Percentiles rank a stretch among this genome's conserved stretches.
Evolutionary conservation across 805 yeast species (phyloP).

Genomic region (Hanseniaspora hatyaiensis): DNA sequence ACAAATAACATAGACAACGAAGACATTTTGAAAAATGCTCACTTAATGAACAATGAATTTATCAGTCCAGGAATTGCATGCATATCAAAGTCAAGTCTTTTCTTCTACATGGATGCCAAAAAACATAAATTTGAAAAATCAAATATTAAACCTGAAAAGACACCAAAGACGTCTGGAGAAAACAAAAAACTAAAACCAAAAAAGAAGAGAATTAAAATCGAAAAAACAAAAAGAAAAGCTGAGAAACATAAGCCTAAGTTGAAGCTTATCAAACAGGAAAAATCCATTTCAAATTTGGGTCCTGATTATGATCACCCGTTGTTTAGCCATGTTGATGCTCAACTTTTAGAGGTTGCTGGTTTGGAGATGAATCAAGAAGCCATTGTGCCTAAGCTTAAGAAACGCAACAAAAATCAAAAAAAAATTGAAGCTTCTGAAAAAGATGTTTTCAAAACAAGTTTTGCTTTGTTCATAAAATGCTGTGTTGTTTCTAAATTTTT

Average conservation of each 20-base stretch:
- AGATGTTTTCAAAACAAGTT: conserved; percentile 28
- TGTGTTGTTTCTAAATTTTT: conserved; percentile 60
- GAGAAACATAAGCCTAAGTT: neutral
- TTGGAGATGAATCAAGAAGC: too few relatives aligned
- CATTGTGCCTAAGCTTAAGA: too few relatives aligned
- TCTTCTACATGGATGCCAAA: neutral
- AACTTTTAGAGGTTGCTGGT: neutral
- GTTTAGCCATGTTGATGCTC: conserved; percentile 1
- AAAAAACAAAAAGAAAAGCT: too few relatives aligned
- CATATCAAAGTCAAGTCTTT: neutral
- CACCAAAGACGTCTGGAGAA: neutral
- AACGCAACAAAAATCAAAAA: too few relatives aligned
- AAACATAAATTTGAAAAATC: conserved; percentile 18
- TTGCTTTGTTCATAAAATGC: conserved; percentile 47
- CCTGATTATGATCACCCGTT: neutral
- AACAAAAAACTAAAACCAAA: neutral
- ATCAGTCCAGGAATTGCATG: conserved; percentile 3
- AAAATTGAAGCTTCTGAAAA: neutral
- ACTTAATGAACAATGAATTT: conserved; percentile 19
- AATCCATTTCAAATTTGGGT: neutral
- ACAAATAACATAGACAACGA: neutral
- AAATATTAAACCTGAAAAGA: neutral
- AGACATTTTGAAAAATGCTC: neutral
- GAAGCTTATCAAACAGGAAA: neutral
- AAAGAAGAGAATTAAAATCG: neutral